Evolutionary conservation across 2,329 filamentous ascomycete species (phyloP).

Genomic region (Colletotrichum tamarilloi): DNA sequence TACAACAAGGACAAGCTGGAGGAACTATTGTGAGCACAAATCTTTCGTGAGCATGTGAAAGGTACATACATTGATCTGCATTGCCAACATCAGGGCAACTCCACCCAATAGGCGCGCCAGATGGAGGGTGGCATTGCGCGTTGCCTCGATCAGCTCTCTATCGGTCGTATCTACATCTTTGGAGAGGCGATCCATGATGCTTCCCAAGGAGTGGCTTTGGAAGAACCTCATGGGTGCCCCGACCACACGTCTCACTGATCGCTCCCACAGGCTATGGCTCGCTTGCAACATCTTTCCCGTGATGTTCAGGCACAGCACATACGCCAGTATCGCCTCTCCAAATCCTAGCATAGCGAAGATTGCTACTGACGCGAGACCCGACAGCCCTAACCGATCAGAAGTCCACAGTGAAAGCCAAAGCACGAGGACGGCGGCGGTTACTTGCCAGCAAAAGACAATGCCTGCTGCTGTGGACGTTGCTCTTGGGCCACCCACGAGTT

Average conservation of each 20-base stretch:
- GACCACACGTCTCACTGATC: neutral
- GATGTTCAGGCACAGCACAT: neutral
- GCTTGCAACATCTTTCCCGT: neutral
- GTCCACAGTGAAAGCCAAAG: slow-evolving; percentile 2
- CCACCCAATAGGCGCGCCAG: neutral
- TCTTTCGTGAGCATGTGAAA: neutral
- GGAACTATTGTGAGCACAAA: neutral
- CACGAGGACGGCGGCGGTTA: neutral
- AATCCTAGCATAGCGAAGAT: neutral
- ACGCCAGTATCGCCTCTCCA: slow-evolving; percentile 4
- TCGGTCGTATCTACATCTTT: slow-evolving; percentile 4
- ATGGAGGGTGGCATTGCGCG: neutral
- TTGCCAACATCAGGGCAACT: neutral
- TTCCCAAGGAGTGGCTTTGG: neutral
- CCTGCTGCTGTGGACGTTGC: neutral
- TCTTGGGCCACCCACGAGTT: neutral
- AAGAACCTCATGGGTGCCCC: neutral
- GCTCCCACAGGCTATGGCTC: slow-evolving; percentile 6
- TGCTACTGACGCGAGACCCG: neutral
- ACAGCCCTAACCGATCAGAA: neutral
- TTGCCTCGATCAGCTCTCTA: neutral
- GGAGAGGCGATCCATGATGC: slow-evolving; percentile 6
- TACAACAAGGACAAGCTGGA: neutral
- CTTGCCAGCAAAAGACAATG: neutral
- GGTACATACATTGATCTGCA: neutral